Evolutionary conservation across 371 early-diverging fungal genomes (phyloP), one percentile per base, ranked within the genome.

Genomic region (Mucor mucedo): DNA sequence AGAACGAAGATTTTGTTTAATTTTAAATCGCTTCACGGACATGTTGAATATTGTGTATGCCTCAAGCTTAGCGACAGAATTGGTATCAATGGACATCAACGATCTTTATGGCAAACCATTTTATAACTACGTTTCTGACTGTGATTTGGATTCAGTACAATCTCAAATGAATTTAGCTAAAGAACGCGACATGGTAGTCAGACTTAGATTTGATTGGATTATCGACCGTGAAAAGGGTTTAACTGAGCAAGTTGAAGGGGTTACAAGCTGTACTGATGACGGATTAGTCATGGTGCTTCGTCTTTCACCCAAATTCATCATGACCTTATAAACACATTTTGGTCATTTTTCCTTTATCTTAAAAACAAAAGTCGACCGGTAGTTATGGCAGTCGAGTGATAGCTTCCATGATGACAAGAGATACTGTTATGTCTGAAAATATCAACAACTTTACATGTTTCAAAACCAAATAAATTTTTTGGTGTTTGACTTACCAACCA

Each of bases 261-360:
- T 78, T 38, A 63, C 69, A 29, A 74, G 71, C 33, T 64, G 73
- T 28, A 69, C 76, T 8, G 77, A 83, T 59, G 89, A 89, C 63
- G 76, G 78, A 2, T 35, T 66, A 7, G 57, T 60, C 5, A 55
- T 66, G 52, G 66, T 66, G 4, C 7, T 66, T 33, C 66, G 66
- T 42, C 29, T 66, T 16, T 52, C 66, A 8, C 66, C 66, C 35
- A 35, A 35, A 35, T 35, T 35, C 8, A 35, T 35, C 8, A 35
- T 35, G 35, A 35, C 4, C 35, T 6, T 35, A 8, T 35, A 35
- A 35, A 21, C 21, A 21, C 21, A 21, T 21, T 21, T 21, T 21
- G 21, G 2, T 35, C 35, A 35, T 6, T 35, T 35, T 35, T 35
- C 35, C 35, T 8, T 35, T 35, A 21, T 21, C 21, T 35, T 35